A percentile compares a stretch with the other conserved stretches of the same genome.
These are phyloP conservation scores for Xylaria sp. DNA, from an alignment of 2,329 filamentous ascomycete genomes.

Conservation along the genomic window DNA sequence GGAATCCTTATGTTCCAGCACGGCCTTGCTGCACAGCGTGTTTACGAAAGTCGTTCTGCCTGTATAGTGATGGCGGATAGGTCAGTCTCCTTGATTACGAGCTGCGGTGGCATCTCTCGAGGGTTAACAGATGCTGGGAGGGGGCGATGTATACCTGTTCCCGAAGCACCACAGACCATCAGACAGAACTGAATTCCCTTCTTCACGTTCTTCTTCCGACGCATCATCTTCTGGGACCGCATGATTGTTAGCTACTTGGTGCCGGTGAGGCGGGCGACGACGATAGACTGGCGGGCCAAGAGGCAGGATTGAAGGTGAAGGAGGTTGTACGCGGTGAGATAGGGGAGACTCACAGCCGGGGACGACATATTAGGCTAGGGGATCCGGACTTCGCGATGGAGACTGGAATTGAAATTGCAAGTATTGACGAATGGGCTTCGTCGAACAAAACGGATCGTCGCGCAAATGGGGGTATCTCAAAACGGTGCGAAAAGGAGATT, in stretches of 20 bases:
- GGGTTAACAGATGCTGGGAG: conserved; percentile 13
- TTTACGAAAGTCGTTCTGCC: conserved; percentile 99
- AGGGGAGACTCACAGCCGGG: conserved; percentile 40
- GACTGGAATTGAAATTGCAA: conserved; percentile 24
- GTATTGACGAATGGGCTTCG: conserved; percentile 26
- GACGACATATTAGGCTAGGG: conserved; percentile 41
- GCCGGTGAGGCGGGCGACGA: conserved; percentile 3
- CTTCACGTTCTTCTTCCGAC: conserved; percentile 99
- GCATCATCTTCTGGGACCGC: conserved; percentile 80
- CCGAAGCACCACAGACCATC: conserved; percentile 99
- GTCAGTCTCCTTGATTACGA: conserved; percentile 16
- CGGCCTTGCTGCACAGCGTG: conserved; percentile 94
- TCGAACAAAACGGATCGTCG: conserved; percentile 23
- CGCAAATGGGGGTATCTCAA: conserved; percentile 36
- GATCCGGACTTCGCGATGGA: conserved; percentile 24
- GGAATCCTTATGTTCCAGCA: conserved; percentile 87
- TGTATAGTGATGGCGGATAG: conserved; percentile 42
- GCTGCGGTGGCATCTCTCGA: conserved; percentile 15
- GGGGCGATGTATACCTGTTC: conserved; percentile 78
- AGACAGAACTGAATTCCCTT: conserved; percentile 99
- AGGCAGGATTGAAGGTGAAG: conserved; percentile 19
- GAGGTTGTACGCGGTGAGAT: conserved; percentile 24
- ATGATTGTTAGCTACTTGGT: conserved; percentile 31
- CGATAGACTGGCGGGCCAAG: background rate
- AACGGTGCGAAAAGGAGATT: conserved; percentile 23